Evolutionary conservation across 805 yeast genomes (phyloP), one percentile per base, ranked within the genome.

Genomic region (Brettanomyces custersianus): DNA sequence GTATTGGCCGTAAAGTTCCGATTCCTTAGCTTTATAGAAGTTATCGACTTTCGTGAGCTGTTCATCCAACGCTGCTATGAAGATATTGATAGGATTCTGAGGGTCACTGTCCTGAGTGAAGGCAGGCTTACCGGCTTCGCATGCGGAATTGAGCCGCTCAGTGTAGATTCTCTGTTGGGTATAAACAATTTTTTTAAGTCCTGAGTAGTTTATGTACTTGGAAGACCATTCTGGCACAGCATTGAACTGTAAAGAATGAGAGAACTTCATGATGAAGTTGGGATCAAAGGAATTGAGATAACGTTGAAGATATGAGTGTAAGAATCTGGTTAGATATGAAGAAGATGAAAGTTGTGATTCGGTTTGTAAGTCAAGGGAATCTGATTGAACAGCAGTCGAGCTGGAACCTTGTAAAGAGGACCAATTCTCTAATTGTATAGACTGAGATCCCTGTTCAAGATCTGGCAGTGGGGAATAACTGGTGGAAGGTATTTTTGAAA

Each of bases 201-300:
- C 78, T 1, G 95, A 82, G 59, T 90, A 90, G 37, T 94, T 88
- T 38, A 90, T 79, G 59, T 90, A 90, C 55, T 83, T 77, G 20
- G 94, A 78, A 10, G 95, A 75, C 98, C 98, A 90, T 57, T 92
- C 97, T 2, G 98, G 96, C 4, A 92, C 97, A 18, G 97, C 95
- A 59, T 90, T 90, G 62, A 90, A 88, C 68, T 90, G 96, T 44
- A 90, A 64, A 5, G 96, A 84, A 54, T 88, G 95, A 19, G 95
- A 81, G 63, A 90, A 90, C 71, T 90, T 90, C 98, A 90, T 90
- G 20, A 17, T 33, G 29, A n/a, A 20, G 33, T n/a, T n/a, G 15
- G 31, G 19, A 15, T 11, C 11, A 15, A 13, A 15, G 17, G 31
- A 28, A 2, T 19, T 31, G 17, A 9, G 23, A 15, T 13, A 27